Base-by-base conservation (phyloP, 805 yeast genomes). In the Ogataea chonburiensis region DNA sequence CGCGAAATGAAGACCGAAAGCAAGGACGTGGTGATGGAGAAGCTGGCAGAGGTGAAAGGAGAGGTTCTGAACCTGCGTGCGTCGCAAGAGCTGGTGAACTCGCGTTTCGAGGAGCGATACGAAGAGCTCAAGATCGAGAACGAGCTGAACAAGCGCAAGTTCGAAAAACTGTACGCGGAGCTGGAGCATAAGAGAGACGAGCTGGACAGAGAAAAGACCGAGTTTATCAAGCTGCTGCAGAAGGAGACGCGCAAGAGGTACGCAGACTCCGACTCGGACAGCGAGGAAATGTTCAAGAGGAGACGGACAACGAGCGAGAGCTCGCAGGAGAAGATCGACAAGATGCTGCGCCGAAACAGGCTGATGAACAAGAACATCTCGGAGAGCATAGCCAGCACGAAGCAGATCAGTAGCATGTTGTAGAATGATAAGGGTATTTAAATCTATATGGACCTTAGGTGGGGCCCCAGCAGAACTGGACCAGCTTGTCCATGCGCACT, bases 401-500 rank as follows among this genome's bases (percentile, higher is more conserved):
- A 45, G 17, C 30, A 31, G 19, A 45, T 45, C 15, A 29, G 31
- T 21, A 38, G 38, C 24, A 28, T 44, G 27, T 14, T 35, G 16
- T 35, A 18, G 24, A 11, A 14, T 6, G 15, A 10, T 5, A 15
- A 11, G 13, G 17, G 11, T 28, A 28, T 12, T 17, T 18, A 28
- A n/a, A n/a, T n/a, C n/a, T n/a, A n/a, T n/a, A n/a, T n/a, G n/a
- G n/a, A n/a, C n/a, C n/a, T n/a, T n/a, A n/a, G n/a, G n/a, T n/a
- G n/a, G n/a, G n/a, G 2, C 54, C 77, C 91, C 95, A 85, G 38
- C 88, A 79, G 45, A 78, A 77, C 41, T 67, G 65, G 13, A 93
- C 86, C 59, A 93, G 85, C 60, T 78, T 81, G 46, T 77, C 94
- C 98, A 93, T 91, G 47, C 79, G 75, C 11, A 91, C 94, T 33